Percentiles rank a stretch among this genome's conserved stretches.
These are phyloP conservation scores for Corchorus olitorius DNA, from an alignment of 345 rosid species.

Conservation along the genomic window DNA sequence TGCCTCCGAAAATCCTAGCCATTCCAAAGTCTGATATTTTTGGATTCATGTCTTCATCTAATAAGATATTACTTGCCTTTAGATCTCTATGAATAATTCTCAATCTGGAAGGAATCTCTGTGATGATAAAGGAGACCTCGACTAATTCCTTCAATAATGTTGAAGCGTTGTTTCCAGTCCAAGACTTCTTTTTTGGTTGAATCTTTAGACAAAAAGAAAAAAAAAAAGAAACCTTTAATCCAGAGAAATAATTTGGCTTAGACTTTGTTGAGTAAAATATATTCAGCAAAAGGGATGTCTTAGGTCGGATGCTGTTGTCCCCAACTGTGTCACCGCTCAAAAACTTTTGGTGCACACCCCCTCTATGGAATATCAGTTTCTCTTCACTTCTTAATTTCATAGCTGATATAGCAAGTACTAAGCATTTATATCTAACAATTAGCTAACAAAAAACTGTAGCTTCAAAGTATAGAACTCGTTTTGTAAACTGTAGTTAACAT, in stretches of 20 bases:
- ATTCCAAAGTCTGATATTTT: conserved; percentile 39
- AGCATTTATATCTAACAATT: no score
- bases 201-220: no score
- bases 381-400: not conserved
- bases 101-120: conserved; percentile 35
- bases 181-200: not conserved
- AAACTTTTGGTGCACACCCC: not conserved
- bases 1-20: conserved; percentile 32
- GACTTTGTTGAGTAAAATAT: no score
- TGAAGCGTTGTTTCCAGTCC: conserved; percentile 23
- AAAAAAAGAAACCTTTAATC: no score
- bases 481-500: no score
- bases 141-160: conserved; percentile 22
- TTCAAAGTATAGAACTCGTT: no score
- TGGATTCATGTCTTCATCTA: conserved; percentile 31
- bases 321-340: not conserved
- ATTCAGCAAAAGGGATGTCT: no score
- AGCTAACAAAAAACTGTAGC: no score
- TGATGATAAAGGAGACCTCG: conserved; percentile 33
- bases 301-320: no score
- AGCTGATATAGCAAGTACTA: no score
- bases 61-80: conserved; percentile 32
- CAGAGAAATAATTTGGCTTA: no score
- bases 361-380: not conserved
- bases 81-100: not conserved